These are phyloP conservation scores for Acrodontium crateriforme DNA, from an alignment of 2,329 filamentous ascomycete species.

Conservation along the genomic window DNA sequence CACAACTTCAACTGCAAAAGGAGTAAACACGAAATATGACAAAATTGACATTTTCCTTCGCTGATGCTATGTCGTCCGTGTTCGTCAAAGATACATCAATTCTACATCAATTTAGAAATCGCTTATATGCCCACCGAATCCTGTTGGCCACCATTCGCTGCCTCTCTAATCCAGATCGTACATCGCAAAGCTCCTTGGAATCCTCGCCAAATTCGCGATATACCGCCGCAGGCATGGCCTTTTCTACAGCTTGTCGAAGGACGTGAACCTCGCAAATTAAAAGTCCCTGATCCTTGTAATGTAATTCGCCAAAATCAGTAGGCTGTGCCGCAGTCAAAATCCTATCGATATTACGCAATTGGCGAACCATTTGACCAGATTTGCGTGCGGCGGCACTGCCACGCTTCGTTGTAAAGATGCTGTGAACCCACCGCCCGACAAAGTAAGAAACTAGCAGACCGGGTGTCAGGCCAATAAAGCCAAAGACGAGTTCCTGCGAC, in stretches of 20 bases:
- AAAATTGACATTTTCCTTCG: no score
- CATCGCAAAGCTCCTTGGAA: conserved; percentile 70
- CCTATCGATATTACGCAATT: conserved; percentile 78
- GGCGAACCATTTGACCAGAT: conserved; percentile 57
- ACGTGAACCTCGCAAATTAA: conserved; percentile 82
- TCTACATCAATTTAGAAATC: conserved; percentile 48
- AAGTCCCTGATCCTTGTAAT: conserved; percentile 85
- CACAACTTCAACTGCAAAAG: no score
- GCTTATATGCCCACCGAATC: conserved; percentile 80
- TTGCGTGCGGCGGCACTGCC: conserved; percentile 45
- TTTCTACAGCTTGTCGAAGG: conserved; percentile 53
- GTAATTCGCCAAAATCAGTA: conserved; percentile 59
- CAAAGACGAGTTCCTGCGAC: conserved; percentile 93
- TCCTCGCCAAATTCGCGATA: conserved; percentile 82
- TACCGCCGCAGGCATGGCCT: conserved; percentile 58
- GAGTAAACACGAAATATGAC: no score
- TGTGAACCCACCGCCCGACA: conserved; percentile 55
- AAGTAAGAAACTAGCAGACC: conserved; percentile 77
- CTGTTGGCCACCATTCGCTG: conserved; percentile 70
- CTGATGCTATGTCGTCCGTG: no score
- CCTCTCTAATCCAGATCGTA: conserved; percentile 58
- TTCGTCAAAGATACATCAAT: no score
- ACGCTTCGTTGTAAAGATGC: conserved; percentile 59
- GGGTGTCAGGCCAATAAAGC: conserved; percentile 88
- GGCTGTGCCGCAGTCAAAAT: conserved; percentile 37